Evolutionary conservation across 495 filamentous ascomycete genomes (phyloP), one percentile per base, ranked within the genome.

Genomic region (Rusavskia elegans): DNA sequence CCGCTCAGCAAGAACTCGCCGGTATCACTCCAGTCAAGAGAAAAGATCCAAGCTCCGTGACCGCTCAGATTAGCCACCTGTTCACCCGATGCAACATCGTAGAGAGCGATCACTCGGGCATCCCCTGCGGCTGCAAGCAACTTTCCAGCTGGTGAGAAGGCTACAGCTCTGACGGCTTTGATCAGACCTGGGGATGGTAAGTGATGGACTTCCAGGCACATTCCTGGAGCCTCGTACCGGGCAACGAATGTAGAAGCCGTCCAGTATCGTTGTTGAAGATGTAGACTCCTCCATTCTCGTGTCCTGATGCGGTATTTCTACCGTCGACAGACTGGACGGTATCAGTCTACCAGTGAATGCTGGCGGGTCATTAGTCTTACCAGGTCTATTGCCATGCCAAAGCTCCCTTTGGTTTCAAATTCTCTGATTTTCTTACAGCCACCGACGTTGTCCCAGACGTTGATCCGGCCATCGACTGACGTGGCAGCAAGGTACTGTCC

Each of bases 71-170:
- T 94, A 41, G 81, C 85, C 5, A 96, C 83, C 63, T 95, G 92
- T 61, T 96, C 89, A 19, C 93, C 93, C 55, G 90, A 86, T 35
- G 78, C 72, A 42, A 90, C 85, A 63, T 97, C 90, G 66, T 94
- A 98, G 45, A 97, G 70, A 1, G 84, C 83, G 58, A 98, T 95
- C 45, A 95, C 73, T 46, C 80, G 81, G 2, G 89, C 82, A 61
- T 97, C 88, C 41, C 92, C 92, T 27, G 87, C 85, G n/a, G 89
- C 92, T 35, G 93, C 93, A 20, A 98, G 80, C 10, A 89, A 73
- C 57, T 77, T 89, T 54, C 82, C 80, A 21, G 75, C 82, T 1
- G 92, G 92, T 20, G 87, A 94, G 67, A 98, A 97, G 2, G 84
- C 74, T 29, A 97, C 80, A 8, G 81, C 66, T 53, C 92, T 80